Percentiles rank a stretch among this genome's conserved stretches.
phyloP scores from a whole-genome alignment of 805 yeast genomes.

The Yarrowia osloensis region DNA sequence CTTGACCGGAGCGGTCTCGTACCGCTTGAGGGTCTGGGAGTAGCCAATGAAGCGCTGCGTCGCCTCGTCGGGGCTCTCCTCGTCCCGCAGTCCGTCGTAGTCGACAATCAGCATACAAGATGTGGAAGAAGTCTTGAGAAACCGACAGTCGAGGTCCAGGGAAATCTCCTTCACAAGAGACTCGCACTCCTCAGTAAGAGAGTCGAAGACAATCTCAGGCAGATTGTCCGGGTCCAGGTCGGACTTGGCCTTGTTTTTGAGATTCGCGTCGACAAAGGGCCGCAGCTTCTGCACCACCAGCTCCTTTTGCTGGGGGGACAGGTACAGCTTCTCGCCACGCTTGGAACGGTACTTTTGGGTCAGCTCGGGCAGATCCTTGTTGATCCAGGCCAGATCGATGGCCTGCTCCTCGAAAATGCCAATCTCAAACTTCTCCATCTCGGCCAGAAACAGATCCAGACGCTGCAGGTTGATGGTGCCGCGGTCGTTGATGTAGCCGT shows the following conservation, averaged over 20 bases:
- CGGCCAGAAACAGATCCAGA: slow-evolving; percentile 72
- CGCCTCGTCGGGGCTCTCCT: slow-evolving; percentile 62
- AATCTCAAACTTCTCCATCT: slow-evolving; percentile 75
- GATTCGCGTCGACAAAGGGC: slow-evolving; percentile 48
- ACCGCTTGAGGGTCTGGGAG: slow-evolving; percentile 50
- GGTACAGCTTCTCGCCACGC: slow-evolving; percentile 64
- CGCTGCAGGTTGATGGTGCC: slow-evolving; percentile 80
- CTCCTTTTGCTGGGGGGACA: slow-evolving; percentile 61
- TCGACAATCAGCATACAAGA: slow-evolving; percentile 36
- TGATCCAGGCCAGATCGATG: slow-evolving; percentile 89
- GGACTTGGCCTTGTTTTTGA: slow-evolving; percentile 37
- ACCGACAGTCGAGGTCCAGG: slow-evolving; percentile 19
- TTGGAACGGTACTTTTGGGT: slow-evolving; percentile 47
- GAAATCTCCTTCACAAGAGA: slow-evolving; percentile 15
- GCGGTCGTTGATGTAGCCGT: slow-evolving; percentile 80
- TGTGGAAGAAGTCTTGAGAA: slow-evolving; percentile 12
- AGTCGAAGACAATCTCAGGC: slow-evolving; percentile 31
- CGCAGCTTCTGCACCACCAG: slow-evolving; percentile 50
- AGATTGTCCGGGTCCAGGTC: slow-evolving; percentile 31
- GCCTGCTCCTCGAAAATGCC: slow-evolving; percentile 80
- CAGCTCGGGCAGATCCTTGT: slow-evolving; percentile 64
- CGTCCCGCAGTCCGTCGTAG: slow-evolving; percentile 44
- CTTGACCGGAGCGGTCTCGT: slow-evolving; percentile 41
- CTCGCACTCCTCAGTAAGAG: slow-evolving; percentile 37
- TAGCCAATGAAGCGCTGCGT: slow-evolving; percentile 61